Conservation (phyloP, 176 grass and related monocot species). For the Phoenix roebelenii region DNA sequence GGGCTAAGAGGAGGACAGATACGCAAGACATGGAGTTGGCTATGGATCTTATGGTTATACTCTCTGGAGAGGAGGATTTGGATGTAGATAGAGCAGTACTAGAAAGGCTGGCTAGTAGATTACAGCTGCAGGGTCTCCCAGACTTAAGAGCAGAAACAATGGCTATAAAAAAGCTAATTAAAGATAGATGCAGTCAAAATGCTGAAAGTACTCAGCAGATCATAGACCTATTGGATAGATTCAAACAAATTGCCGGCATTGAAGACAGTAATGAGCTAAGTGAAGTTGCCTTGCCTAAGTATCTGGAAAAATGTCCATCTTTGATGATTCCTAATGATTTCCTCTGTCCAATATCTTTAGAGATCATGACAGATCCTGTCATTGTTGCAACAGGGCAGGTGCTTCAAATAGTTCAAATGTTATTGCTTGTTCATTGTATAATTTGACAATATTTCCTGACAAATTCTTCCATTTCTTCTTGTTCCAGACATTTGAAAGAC, state of each 20-base stretch:
- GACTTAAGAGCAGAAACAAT: constrained; percentile 66
- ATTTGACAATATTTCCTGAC: neutral
- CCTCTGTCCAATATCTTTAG: constrained; percentile 60
- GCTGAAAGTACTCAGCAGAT: constrained; percentile 41
- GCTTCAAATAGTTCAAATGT: neutral
- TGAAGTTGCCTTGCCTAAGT: constrained; percentile 55
- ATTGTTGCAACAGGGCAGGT: constrained; percentile 47
- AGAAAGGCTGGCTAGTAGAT: constrained; percentile 52
- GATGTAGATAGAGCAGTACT: constrained; percentile 52
- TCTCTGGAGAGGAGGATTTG: constrained; percentile 38
- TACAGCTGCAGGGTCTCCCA: constrained; percentile 42
- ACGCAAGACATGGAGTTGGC: constrained; percentile 66
- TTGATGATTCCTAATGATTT: constrained; percentile 61
- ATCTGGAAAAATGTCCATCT: constrained; percentile 65
- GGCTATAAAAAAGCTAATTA: constrained; percentile 62
- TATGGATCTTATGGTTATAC: constrained; percentile 68
- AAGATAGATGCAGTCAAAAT: constrained; percentile 41
- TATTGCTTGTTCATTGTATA: neutral
- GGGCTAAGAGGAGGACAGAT: constrained; percentile 49
- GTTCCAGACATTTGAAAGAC: constrained; percentile 50
- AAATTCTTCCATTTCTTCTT: neutral
- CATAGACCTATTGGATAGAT: constrained; percentile 37
- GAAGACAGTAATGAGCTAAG: constrained; percentile 44
- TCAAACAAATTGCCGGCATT: constrained; percentile 48
- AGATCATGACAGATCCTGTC: constrained; percentile 69